Conservation (phyloP, 495 filamentous ascomycete species). For the Viridothelium virens region DNA sequence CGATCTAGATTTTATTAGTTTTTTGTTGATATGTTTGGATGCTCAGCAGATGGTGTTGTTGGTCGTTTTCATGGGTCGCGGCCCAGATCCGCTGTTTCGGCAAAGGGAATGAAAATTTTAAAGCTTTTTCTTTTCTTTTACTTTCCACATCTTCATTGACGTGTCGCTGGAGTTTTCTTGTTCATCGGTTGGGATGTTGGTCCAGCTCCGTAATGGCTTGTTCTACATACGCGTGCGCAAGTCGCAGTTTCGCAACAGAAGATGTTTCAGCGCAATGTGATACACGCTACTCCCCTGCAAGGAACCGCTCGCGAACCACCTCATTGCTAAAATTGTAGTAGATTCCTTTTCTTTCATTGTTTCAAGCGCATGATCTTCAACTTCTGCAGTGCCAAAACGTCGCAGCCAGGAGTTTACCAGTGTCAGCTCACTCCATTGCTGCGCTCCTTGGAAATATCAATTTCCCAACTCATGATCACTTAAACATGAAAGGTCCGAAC, state of each 20-base stretch:
- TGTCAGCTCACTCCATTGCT: conserved; percentile 14
- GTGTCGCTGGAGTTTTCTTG: not conserved
- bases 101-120: no score
- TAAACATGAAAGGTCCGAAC: not conserved
- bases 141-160: no score
- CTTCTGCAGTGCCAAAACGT: not conserved
- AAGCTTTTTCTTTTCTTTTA: no score
- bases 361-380: conserved; percentile 1
- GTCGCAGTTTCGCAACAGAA: conserved; percentile 11
- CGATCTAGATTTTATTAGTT: no score
- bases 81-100: no score
- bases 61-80: no score
- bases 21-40: no score
- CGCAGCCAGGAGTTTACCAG: conserved; percentile 9
- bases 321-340: not conserved
- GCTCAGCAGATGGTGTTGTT: no score
- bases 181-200: not conserved
- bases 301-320: conserved; percentile 2
- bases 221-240: not conserved
- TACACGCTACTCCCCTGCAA: not conserved
- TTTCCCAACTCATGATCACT: not conserved
- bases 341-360: conserved; percentile 16
- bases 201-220: not conserved
- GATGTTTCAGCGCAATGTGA: conserved; percentile 20
- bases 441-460: not conserved